A percentile compares a stretch with the other conserved stretches of the same genome.
Evolutionary conservation across 2,329 filamentous ascomycete genomes (phyloP).

Genomic region (Emericellopsis cladophorae): DNA sequence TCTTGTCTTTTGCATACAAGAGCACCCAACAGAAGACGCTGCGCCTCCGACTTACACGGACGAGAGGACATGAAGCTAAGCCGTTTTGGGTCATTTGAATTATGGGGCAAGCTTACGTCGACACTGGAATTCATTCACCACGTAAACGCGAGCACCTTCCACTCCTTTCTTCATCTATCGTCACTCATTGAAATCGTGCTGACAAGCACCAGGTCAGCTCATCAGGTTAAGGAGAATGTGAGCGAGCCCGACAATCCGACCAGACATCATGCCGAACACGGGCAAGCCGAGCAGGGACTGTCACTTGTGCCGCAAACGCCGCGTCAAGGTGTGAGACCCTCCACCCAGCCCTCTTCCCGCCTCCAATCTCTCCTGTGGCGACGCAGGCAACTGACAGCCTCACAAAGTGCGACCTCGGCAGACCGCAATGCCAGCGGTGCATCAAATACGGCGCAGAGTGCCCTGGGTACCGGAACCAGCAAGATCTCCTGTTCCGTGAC

Average conservation of each 20-base stretch:
- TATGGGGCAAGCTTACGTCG: too few species aligned
- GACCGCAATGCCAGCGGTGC: slow-evolving; percentile 25
- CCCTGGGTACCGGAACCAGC: slow-evolving; percentile 24
- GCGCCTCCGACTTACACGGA: too few species aligned
- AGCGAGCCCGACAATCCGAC: background rate
- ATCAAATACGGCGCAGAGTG: slow-evolving; percentile 25
- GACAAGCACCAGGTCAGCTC: background rate
- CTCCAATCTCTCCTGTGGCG: background rate
- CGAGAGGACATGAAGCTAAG: too few species aligned
- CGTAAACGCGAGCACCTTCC: too few species aligned
- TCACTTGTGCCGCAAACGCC: slow-evolving; percentile 23
- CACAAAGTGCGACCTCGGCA: slow-evolving; percentile 24
- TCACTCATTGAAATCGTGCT: background rate
- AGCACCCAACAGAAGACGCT: too few species aligned
- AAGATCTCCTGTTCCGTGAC: slow-evolving; percentile 25
- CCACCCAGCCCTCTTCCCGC: too few species aligned
- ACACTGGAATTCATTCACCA: too few species aligned
- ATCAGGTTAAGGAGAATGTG: background rate
- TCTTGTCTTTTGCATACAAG: too few species aligned
- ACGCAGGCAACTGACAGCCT: too few species aligned
- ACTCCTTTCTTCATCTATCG: too few species aligned
- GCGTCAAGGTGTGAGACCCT: slow-evolving; percentile 26
- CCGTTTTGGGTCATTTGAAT: too few species aligned
- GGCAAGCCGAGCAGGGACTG: slow-evolving; percentile 27
- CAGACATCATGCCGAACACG: slow-evolving; percentile 23